Evolutionary conservation across 1,284 basidiomycete genomes (phyloP), one percentile per base, ranked within the genome.

Genomic region (Trichosporon sp.): DNA sequence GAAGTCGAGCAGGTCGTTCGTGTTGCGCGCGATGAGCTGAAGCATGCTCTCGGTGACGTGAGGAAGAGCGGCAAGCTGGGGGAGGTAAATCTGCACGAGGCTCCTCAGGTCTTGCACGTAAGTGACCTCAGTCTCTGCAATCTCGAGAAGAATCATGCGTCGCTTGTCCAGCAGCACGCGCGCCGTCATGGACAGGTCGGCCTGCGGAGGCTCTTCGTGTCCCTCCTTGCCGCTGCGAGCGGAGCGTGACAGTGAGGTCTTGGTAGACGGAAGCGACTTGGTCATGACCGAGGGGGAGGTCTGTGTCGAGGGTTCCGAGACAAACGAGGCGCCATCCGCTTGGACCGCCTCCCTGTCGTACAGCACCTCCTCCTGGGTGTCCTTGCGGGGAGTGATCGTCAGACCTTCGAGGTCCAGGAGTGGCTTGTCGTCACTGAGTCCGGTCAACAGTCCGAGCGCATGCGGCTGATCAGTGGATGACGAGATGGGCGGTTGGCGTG

Each of bases 81-180:
- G 83, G 7, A 85, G 78, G 73, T 85, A 85, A 47, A 85, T 79
- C 73, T 84, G 87, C 60, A 93, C 90, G 53, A 97, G 86, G 13
- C 87, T 87, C 68, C 88, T 87, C 73, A 97, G 81, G 80, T 94
- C 92, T 65, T 86, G 82, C 13, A 93, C 86, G 78, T 96, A 97
- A 6, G 88, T 88, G 21, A 89, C 85, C 83, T 97, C 94, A 0
- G 93, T 95, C 70, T 88, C 86, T 35, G 95, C 86, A 35, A 97
- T 85, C 82, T 97, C 94, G n/a, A 83, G 73, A 0, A 83, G 65
- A 53, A 81, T 76, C 76, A 81, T 81, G 42, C 75, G 76, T 2
- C 79, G 72, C 65, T 77, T 77, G 64, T 80, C 78, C 23, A 78
- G 60, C 4, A 69, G 65, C 5, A 47, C 64, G 63, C 68, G 15